A percentile compares a stretch with the other conserved stretches of the same genome.
phyloP scores from a whole-genome alignment of 176 grass and related monocot genomes.

The Microstegium vimineum region DNA sequence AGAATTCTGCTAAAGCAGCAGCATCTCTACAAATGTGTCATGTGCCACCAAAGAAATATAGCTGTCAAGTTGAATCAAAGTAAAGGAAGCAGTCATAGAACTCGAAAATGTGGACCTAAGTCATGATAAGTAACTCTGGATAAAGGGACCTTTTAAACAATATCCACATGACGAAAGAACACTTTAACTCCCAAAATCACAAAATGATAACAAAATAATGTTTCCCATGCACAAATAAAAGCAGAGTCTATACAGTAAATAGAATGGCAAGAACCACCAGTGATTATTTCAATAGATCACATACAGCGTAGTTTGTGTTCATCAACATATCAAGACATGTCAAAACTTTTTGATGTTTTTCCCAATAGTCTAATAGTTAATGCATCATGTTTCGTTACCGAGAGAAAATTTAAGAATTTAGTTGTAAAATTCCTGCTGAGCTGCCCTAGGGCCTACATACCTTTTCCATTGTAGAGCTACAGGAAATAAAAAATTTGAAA shows the following conservation, averaged over 20 bases:
- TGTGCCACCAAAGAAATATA: not conserved
- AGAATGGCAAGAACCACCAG: not conserved
- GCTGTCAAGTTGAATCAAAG: constrained; percentile 4
- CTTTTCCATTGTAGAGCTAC: not conserved
- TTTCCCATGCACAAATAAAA: not conserved
- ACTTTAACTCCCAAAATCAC: not conserved
- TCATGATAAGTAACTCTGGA: not conserved
- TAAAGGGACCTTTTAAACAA: not conserved
- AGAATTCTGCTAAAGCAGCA: constrained; percentile 89
- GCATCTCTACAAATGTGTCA: constrained; percentile 75
- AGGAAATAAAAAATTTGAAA: not conserved
- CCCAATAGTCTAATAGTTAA: not conserved
- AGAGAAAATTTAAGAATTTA: not conserved
- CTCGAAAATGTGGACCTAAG: not conserved
- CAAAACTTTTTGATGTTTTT: not conserved
- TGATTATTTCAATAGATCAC: not conserved
- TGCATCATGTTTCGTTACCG: not conserved
- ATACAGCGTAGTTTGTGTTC: not conserved
- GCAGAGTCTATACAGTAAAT: not conserved
- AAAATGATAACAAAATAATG: not conserved
- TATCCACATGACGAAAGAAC: not conserved
- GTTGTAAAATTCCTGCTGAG: not conserved
- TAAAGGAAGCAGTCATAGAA: not conserved
- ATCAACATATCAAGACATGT: not conserved
- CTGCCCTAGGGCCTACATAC: not conserved